Conservation (phyloP, 495 filamentous ascomycete species). For the Penicillium cataractarum region DNA sequence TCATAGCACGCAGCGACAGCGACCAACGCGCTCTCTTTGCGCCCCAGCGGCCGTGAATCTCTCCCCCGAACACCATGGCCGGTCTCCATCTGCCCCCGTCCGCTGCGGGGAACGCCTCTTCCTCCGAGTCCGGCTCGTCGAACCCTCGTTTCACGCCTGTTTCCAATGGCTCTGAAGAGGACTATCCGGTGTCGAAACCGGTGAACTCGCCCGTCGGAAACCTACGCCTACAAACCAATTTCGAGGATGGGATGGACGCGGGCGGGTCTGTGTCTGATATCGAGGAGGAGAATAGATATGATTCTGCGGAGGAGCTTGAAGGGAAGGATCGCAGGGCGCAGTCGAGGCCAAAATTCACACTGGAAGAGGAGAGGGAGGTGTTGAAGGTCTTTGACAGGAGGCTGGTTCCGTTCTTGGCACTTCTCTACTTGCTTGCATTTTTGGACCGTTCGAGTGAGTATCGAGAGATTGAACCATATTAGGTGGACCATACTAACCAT, state of each 20-base stretch:
- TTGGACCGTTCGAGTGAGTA: constrained; percentile 74
- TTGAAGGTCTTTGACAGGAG: constrained; percentile 73
- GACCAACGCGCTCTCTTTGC: constrained; percentile 4
- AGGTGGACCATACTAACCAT: constrained; percentile 3
- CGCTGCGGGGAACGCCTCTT: constrained; percentile 32
- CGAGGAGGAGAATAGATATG: constrained; percentile 32
- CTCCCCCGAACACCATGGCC: constrained; percentile 23
- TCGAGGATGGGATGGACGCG: constrained; percentile 23
- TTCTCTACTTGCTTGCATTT: constrained; percentile 82
- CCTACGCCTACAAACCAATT: constrained; percentile 44
- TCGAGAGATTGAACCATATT: background rate
- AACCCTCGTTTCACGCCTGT: constrained; percentile 41
- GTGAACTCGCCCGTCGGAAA: constrained; percentile 24
- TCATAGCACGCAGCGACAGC: constrained; percentile 1
- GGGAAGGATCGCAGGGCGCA: constrained; percentile 20
- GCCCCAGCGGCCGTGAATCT: background rate
- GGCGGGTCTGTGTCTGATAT: constrained; percentile 29
- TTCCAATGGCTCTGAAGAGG: constrained; percentile 39
- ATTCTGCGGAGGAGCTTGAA: constrained; percentile 37
- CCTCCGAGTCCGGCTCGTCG: constrained; percentile 35
- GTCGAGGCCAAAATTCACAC: constrained; percentile 57
- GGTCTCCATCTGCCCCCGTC: constrained; percentile 31
- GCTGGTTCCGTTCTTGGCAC: constrained; percentile 77
- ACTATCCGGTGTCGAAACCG: constrained; percentile 12
- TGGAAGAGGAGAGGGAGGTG: constrained; percentile 73